Evolutionary conservation across 2,329 filamentous ascomycete species (phyloP).

Genomic region (Plenodomus biglobosus): DNA sequence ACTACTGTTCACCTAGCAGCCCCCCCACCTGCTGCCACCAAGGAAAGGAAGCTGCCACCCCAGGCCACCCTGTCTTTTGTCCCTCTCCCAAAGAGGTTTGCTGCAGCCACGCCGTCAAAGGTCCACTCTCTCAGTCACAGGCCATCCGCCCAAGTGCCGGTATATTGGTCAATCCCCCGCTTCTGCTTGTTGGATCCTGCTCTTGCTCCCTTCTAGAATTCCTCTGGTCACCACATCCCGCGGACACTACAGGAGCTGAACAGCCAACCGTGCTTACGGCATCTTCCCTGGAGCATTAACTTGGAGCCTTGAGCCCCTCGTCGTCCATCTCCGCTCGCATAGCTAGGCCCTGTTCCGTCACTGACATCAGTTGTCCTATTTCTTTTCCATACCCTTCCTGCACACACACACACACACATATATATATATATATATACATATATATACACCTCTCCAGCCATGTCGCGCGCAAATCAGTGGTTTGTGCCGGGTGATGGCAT

Average conservation of each 20-base stretch:
- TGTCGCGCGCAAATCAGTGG: conserved; percentile 50
- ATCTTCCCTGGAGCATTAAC: conserved; percentile 24
- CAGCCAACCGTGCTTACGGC: conserved; percentile 28
- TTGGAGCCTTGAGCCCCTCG: conserved; percentile 36
- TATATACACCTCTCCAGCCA: conserved; percentile 26
- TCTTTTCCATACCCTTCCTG: conserved; percentile 27
- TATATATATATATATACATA: too few species aligned
- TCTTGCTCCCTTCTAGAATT: conserved; percentile 31
- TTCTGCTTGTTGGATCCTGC: conserved; percentile 30
- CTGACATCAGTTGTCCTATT: conserved; percentile 44
- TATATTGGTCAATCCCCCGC: conserved; percentile 44
- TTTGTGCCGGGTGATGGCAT: conserved; percentile 55
- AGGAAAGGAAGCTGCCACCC: conserved; percentile 19
- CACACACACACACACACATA: conserved; percentile 15
- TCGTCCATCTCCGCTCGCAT: conserved; percentile 33
- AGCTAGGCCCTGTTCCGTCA: conserved; percentile 38
- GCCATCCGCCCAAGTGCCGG: conserved; percentile 35
- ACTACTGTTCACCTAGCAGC: conserved; percentile 15
- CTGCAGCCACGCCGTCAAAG: conserved; percentile 39
- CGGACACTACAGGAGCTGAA: conserved; percentile 28
- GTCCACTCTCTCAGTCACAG: conserved; percentile 29
- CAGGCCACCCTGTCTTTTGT: conserved; percentile 15
- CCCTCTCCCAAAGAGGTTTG: conserved; percentile 30
- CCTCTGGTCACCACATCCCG: conserved; percentile 26
- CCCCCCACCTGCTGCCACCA: conserved; percentile 4